Evolutionary conservation across 495 filamentous ascomycete species (phyloP), one percentile per base, ranked within the genome.

Genomic region (Penicillium longicatenatum): DNA sequence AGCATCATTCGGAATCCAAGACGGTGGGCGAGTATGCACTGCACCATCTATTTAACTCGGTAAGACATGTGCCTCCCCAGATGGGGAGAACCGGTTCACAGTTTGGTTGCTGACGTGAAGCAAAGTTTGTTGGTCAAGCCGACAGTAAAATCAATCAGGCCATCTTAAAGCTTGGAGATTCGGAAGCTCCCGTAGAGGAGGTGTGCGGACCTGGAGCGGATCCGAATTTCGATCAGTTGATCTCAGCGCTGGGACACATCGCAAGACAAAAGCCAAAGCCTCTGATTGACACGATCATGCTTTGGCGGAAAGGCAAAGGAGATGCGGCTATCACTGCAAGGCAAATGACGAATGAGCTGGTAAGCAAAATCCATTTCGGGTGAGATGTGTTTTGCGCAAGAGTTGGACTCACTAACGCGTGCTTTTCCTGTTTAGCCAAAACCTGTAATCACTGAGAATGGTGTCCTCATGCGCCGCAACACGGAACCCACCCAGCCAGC

Each of bases 211-310:
- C 90, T 20, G 92, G 93, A 11, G 88, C 86, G 16, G 94, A 99
- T 68, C 80, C 87, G 6, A 84, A 83, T n/a, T 97, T 99, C 66
- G 94, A 99, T 74, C 94, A 97, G 70, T 84, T 97, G 62, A 93
- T 99, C 46, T 87, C 88, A 5, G 93, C 95, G 17, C 78, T 98
- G 46, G 94, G 94, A 22, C 91, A 93, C 70, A 96, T 99, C 66
- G 91, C 92, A 52, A 88, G 91, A 31, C 87, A 89, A 64, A 96
- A 97, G 63, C 95, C 94, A 5, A 97, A 93, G 64, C 89, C 91
- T n/a, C 72, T 98, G 52, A 96, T 98, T 62, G 93, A 98, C 72
- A 91, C 91, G 10, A 89, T 98, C 59, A 98, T 98, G 91, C 84
- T 92, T 20, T 98, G 94, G 94, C 84, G 95, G 41, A 97, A 97